Conservation (phyloP, 2,329 filamentous ascomycete genomes). For the Pseudocercospora vitis region DNA sequence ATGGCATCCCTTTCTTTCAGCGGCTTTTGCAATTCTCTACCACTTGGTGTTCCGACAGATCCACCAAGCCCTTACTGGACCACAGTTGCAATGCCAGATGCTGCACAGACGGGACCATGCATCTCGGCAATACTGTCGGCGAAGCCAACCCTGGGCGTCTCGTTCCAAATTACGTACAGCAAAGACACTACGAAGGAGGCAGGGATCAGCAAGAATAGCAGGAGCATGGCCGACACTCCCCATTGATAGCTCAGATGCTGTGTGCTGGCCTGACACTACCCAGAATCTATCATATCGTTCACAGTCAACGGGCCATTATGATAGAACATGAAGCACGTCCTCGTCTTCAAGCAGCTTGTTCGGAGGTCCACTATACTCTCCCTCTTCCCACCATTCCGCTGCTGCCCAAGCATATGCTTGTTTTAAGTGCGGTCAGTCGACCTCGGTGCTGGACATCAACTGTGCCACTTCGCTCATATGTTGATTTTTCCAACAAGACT, state of each 20-base stretch:
- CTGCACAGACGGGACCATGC: neutral
- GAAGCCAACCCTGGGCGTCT: neutral
- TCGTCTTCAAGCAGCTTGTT: neutral
- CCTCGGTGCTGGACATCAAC: too few species aligned
- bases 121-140: neutral
- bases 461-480: too few species aligned
- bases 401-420: too few species aligned
- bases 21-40: neutral
- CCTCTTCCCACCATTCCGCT: too few species aligned
- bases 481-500: too few species aligned
- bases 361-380: too few species aligned
- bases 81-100: neutral
- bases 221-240: conserved; percentile 1
- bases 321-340: neutral
- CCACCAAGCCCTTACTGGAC: neutral
- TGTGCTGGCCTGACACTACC: neutral
- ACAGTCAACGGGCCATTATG: neutral
- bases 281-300: neutral
- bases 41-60: neutral
- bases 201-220: neutral
- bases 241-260: neutral
- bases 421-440: too few species aligned
- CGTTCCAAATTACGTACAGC: conserved; percentile 5
- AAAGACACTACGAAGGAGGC: neutral
- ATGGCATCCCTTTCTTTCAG: neutral